phyloP scores from a whole-genome alignment of 495 filamentous ascomycete species.

The Penicillium herquei region DNA sequence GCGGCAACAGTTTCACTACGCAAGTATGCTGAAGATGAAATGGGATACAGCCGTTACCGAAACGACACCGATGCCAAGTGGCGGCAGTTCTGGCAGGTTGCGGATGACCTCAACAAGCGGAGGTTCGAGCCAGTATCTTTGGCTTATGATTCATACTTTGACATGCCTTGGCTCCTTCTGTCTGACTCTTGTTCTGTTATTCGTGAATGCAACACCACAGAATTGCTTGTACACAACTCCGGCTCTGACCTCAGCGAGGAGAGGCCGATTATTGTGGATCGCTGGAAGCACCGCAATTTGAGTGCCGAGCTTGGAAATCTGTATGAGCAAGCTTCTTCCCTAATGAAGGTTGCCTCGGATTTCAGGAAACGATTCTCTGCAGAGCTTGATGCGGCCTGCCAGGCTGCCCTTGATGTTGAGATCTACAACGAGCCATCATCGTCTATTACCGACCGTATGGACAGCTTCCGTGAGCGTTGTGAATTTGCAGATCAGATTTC shows the following conservation, averaged over 20 bases:
- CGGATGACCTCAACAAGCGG: constrained; percentile 81
- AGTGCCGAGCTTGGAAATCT: constrained; percentile 36
- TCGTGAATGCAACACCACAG: constrained; percentile 73
- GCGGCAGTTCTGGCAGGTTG: constrained; percentile 82
- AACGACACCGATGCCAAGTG: constrained; percentile 76
- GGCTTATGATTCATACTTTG: constrained; percentile 64
- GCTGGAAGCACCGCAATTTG: constrained; percentile 45
- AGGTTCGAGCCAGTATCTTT: constrained; percentile 76
- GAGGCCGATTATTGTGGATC: constrained; percentile 37
- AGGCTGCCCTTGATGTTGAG: constrained; percentile 60
- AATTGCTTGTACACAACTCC: constrained; percentile 57
- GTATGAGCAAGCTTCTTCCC: constrained; percentile 38
- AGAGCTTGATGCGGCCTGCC: constrained; percentile 58
- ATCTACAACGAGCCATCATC: constrained; percentile 65
- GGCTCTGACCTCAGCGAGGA: constrained; percentile 31
- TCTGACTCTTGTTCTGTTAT: constrained; percentile 76
- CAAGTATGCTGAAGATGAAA: constrained; percentile 57
- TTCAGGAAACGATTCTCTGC: constrained; percentile 60
- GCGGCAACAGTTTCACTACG: constrained; percentile 60
- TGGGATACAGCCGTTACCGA: constrained; percentile 71
- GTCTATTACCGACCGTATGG: constrained; percentile 66
- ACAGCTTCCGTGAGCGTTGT: constrained; percentile 66
- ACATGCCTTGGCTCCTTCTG: constrained; percentile 78
- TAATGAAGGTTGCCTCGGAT: constrained; percentile 58
- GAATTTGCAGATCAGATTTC: constrained; percentile 70